Evolutionary conservation across 1,284 basidiomycete genomes (phyloP).

Genomic region (Sanghuangporus sanghuang): DNA sequence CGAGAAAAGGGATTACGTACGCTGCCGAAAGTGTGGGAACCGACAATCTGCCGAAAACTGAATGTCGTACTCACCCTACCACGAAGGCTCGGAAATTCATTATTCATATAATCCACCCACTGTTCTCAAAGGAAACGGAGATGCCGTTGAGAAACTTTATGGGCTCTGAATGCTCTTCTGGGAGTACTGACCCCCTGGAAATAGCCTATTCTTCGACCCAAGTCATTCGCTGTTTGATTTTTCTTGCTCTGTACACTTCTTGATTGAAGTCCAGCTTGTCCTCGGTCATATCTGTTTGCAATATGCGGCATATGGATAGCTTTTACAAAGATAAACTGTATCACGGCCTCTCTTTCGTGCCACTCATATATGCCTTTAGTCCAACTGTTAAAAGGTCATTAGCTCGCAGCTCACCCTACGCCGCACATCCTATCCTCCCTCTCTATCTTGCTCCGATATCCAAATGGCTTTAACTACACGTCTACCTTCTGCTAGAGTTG

Average conservation of each 20-base stretch:
- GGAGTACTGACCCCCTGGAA: background rate
- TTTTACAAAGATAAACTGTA: background rate
- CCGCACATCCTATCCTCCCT: conserved; percentile 6
- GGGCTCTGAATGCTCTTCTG: background rate
- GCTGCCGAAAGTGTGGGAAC: background rate
- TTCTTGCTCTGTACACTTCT: conserved; percentile 1
- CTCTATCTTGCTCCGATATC: conserved; percentile 18
- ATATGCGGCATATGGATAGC: background rate
- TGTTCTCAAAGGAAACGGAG: background rate
- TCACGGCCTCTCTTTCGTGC: background rate
- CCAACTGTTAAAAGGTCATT: conserved; percentile 11
- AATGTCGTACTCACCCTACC: background rate
- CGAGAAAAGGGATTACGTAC: background rate
- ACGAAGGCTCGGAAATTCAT: background rate
- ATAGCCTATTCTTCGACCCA: background rate
- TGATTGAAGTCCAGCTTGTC: background rate
- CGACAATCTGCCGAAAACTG: background rate
- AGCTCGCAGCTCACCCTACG: conserved; percentile 6
- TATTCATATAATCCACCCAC: background rate
- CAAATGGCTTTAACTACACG: conserved; percentile 51
- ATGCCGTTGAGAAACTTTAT: background rate
- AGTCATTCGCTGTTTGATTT: background rate
- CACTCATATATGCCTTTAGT: conserved; percentile 5
- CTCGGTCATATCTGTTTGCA: background rate
- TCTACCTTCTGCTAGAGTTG: conserved; percentile 37